Evolutionary conservation across 2,329 filamentous ascomycete species (phyloP), one percentile per base, ranked within the genome.

Genomic region (Kalaharituber pfeilii): DNA sequence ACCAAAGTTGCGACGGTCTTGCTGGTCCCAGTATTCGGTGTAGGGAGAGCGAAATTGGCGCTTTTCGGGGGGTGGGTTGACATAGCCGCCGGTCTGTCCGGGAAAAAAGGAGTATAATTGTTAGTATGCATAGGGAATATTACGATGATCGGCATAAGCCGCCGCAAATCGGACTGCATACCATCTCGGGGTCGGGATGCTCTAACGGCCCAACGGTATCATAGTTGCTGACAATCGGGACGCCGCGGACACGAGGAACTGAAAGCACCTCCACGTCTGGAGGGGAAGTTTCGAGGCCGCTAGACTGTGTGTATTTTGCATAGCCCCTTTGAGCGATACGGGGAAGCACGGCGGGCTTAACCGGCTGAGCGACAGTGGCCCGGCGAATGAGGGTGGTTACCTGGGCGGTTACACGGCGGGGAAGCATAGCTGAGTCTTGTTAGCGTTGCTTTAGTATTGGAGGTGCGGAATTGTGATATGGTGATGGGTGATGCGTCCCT

Each of bases 1-100:
- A 70, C 88, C 88, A 68, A 85, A 96, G 76, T 98, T 96, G 66
- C 91, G 80, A 68, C 88, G 82, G 70, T 96, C 91, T 72, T 98
- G 91, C 70, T 87, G 84, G 71, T 98, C 89, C 86, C 87, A 96
- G 86, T 87, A 98, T 67, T 86, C 81, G 67, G 71, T 89, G 68
- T 96, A 79, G 30, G 93, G 91, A 69, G 96, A 91, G 68, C 91
- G 86, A 72, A 86, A 84, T 69, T 87, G 82, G 63, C 89, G 84
- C 76, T 94, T 95, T 70, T 89, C 73, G 53, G 75, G 71, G 13
- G 80, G 79, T 56, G 85, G 84, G 71, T 88, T 86, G 66, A 84
- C 76, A 69, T 86, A 91, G 69, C 82, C 83, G 66, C 85, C 86
- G 69, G 88, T 93, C 84, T 88, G 67, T n/a, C 24, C 30, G n/a